Evolutionary conservation across 768 basidiomycete species (phyloP).

Genomic region (Psilocybe azurescens): DNA sequence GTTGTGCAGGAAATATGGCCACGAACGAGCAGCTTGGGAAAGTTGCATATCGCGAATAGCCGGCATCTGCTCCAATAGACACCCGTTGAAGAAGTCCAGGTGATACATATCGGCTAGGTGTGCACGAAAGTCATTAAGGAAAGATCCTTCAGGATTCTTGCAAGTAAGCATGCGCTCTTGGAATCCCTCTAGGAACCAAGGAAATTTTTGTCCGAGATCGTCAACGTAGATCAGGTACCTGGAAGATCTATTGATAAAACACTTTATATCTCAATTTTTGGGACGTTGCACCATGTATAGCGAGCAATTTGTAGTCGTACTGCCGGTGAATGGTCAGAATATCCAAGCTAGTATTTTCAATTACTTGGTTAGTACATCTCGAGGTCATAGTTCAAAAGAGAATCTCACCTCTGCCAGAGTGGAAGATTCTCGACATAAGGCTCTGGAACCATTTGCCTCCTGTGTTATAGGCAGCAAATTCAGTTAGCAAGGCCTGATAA

Average conservation of each 20-base stretch:
- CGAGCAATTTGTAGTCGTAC: constrained; percentile 2
- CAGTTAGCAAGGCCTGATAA: constrained; percentile 2
- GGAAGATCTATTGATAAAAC: background rate
- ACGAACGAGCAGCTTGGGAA: background rate
- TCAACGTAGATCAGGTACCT: constrained; percentile 8
- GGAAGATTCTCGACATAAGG: background rate
- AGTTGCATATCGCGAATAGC: background rate
- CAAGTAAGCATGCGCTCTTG: background rate
- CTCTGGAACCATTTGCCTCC: background rate
- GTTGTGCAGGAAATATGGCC: constrained; percentile 15
- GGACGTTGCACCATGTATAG: constrained; percentile 5
- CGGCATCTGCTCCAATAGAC: constrained; percentile 8
- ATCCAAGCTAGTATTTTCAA: background rate
- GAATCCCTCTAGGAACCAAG: background rate
- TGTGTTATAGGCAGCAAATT: background rate
- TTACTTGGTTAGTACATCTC: background rate
- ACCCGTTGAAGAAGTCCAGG: constrained; percentile 11
- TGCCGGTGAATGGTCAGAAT: background rate
- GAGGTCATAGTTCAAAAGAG: background rate
- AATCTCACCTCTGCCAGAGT: background rate
- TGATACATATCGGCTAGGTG: constrained; percentile 5
- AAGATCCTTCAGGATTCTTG: background rate
- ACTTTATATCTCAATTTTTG: background rate
- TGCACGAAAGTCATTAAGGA: constrained; percentile 1
- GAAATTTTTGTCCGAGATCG: constrained; percentile 7